phyloP scores from a whole-genome alignment of 2,329 filamentous ascomycete genomes.

The Bipolaris gigantea region DNA sequence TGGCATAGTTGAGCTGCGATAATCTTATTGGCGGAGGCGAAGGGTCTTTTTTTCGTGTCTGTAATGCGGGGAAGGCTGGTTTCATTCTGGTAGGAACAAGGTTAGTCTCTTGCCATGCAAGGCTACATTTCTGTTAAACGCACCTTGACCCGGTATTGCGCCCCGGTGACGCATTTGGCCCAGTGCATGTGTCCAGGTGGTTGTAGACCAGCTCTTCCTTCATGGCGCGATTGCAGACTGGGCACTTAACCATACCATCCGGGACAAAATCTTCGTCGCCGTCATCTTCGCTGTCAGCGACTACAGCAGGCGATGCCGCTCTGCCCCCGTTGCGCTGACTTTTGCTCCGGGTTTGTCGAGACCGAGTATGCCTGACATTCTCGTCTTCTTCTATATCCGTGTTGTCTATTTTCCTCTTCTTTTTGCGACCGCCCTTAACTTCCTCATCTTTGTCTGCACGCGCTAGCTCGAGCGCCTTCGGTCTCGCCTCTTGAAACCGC shows the following conservation, averaged over 20 bases:
- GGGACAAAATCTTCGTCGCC: constrained; percentile 50
- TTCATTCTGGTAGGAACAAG: constrained; percentile 19
- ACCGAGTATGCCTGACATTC: constrained; percentile 40
- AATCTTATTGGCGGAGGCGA: constrained; percentile 52
- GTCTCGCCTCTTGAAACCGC: constrained; percentile 69
- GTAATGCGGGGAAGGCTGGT: constrained; percentile 26
- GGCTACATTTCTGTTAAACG: constrained; percentile 7
- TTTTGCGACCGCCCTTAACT: constrained; percentile 15
- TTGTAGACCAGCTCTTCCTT: constrained; percentile 74
- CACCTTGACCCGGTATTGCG: constrained; percentile 40
- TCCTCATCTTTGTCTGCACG: constrained; percentile 45
- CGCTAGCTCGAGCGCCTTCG: constrained; percentile 66
- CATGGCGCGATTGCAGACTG: constrained; percentile 78
- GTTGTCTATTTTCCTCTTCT: constrained; percentile 56
- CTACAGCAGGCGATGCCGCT: constrained; percentile 37
- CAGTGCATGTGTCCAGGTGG: constrained; percentile 74
- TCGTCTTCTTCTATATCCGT: constrained; percentile 51
- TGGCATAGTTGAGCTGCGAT: constrained; percentile 80
- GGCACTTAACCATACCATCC: constrained; percentile 80
- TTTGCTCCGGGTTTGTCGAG: constrained; percentile 45
- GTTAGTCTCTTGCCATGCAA: constrained; percentile 10
- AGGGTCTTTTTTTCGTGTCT: constrained; percentile 39
- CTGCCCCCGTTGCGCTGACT: constrained; percentile 38
- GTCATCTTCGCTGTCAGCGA: constrained; percentile 46
- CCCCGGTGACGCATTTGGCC: constrained; percentile 33